Conservation (phyloP, 257 asterid species). For the Cordia subcordata region DNA sequence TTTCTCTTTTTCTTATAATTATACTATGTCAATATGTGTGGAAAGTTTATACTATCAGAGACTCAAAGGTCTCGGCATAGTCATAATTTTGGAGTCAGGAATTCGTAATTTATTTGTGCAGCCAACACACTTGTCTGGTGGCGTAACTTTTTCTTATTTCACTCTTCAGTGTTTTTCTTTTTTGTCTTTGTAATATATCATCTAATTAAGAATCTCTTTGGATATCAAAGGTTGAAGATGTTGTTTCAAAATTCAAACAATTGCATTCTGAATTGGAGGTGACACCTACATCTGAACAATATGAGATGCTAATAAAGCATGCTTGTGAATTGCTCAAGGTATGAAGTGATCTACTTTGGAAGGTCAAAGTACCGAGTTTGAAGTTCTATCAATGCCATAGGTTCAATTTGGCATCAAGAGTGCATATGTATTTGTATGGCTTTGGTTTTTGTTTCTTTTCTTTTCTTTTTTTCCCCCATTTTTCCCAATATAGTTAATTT, state of each 20-base stretch:
- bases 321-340: slow-evolving; percentile 68
- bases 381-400: background rate
- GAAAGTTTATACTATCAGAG: no score
- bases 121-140: no score
- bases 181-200: slow-evolving; percentile 2
- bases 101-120: no score
- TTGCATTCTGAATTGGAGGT: slow-evolving; percentile 53
- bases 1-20: slow-evolving; percentile 6
- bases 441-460: no score
- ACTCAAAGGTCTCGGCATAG: no score
- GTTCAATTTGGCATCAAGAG: no score
- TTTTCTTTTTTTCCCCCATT: no score
- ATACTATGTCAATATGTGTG: background rate
- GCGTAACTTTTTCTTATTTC: background rate
- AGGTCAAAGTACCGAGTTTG: background rate
- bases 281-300: slow-evolving; percentile 52
- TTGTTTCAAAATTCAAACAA: slow-evolving; percentile 38
- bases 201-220: slow-evolving; percentile 14
- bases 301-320: slow-evolving; percentile 52
- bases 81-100: no score
- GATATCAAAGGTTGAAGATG: slow-evolving; percentile 63
- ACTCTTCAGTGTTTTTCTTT: slow-evolving; percentile 3
- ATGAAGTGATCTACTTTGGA: slow-evolving; percentile 13
- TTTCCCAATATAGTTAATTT: no score
- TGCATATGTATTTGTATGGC: no score